Percentiles rank a stretch among this genome's conserved stretches.
Conservation (phyloP, 805 yeast genomes). For the Kuraishia ogatae region DNA sequence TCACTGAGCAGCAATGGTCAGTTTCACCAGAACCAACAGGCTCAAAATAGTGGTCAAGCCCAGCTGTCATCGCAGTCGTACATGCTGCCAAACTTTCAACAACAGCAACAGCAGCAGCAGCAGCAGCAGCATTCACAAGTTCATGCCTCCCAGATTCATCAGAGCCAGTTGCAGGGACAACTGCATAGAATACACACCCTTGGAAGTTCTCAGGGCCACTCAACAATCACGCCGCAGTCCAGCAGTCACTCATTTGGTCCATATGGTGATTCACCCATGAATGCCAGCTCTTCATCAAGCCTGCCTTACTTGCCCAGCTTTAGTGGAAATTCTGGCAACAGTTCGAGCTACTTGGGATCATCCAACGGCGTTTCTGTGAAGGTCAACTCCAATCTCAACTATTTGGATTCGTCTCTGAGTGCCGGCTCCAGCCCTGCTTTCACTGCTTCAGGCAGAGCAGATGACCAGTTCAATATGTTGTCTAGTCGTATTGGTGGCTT, state of each 20-base stretch:
- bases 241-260: neutral
- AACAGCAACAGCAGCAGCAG: conserved; percentile 3
- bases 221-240: neutral
- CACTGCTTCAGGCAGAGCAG: neutral
- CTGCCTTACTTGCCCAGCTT: conserved; percentile 1
- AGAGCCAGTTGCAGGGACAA: neutral
- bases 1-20: neutral
- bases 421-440: neutral
- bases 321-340: neutral
- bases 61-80: neutral
- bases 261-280: neutral
- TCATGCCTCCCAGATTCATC: neutral
- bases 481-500: neutral
- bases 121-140: conserved; percentile 4
- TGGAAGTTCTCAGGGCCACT: neutral
- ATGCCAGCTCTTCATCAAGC: neutral
- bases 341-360: neutral
- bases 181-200: neutral
- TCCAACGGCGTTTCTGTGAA: neutral
- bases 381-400: neutral
- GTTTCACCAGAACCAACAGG: neutral
- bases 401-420: neutral
- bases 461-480: neutral
- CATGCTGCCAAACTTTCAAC: neutral
- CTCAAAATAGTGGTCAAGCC: neutral